These are phyloP conservation scores for Cutaneotrichosporon cavernicola DNA, from an alignment of 1,284 basidiomycete genomes.

Conservation along the genomic window DNA sequence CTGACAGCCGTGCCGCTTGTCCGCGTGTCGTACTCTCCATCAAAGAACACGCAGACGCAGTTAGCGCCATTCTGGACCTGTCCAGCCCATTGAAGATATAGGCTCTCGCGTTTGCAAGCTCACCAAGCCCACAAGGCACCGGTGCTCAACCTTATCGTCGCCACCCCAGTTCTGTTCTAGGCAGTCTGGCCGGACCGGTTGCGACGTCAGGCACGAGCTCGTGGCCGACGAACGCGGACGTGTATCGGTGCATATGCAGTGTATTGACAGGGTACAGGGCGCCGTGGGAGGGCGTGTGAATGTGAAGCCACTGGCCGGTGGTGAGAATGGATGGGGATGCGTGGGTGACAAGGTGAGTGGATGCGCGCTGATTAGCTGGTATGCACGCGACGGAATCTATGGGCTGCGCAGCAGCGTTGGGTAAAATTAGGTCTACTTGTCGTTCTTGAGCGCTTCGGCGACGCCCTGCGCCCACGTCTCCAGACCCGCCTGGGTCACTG, in stretches of 20 bases:
- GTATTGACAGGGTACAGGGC: slow-evolving; percentile 19
- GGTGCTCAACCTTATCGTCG: neutral
- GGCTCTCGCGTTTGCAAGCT: neutral
- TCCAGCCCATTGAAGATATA: too few species aligned
- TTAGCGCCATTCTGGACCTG: neutral
- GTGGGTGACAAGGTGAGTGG: neutral
- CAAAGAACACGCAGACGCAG: neutral
- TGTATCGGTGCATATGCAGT: slow-evolving; percentile 16
- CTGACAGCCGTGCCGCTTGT: neutral
- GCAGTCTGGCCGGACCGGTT: neutral
- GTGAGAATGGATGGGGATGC: neutral
- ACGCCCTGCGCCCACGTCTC: slow-evolving; percentile 36
- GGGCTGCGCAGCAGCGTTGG: neutral
- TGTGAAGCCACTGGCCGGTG: slow-evolving; percentile 1
- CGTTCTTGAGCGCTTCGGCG: slow-evolving; percentile 11
- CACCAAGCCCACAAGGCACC: neutral
- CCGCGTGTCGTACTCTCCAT: neutral
- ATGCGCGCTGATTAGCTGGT: neutral
- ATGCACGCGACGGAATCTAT: neutral
- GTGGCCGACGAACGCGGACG: neutral
- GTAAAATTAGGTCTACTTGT: neutral
- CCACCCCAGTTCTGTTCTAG: neutral
- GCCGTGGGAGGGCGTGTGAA: neutral
- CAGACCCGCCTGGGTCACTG: slow-evolving; percentile 38
- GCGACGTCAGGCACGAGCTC: neutral